Evolutionary conservation across 176 grass and related monocot genomes (phyloP).

Genomic region (Metroxylon sagu): DNA sequence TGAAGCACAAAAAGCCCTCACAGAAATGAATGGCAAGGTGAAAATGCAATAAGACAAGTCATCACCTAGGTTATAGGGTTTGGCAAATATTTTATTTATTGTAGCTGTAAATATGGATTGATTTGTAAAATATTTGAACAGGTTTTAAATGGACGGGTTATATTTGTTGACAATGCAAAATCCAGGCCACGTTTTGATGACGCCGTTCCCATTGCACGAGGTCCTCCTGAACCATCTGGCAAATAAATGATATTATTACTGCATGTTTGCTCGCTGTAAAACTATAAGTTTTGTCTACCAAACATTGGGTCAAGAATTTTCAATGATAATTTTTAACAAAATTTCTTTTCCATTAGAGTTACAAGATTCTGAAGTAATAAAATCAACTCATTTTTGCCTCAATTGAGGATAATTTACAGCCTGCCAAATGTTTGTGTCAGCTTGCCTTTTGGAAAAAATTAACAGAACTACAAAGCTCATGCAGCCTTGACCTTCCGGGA

Average conservation of each 20-base stretch:
- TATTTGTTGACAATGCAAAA: conserved; percentile 56
- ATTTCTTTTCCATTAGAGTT: too few relatives aligned
- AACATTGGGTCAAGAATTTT: too few relatives aligned
- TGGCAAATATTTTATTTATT: background rate
- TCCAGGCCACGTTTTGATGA: conserved; percentile 9
- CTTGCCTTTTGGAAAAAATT: too few relatives aligned
- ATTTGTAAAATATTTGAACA: conserved; percentile 10
- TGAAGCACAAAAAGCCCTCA: conserved; percentile 36
- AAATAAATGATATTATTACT: background rate
- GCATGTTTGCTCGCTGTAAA: too few relatives aligned
- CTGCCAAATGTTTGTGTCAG: too few relatives aligned
- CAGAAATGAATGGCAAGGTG: conserved; percentile 85
- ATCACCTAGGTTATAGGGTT: background rate
- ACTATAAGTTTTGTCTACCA: too few relatives aligned
- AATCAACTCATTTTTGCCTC: too few relatives aligned
- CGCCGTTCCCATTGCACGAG: conserved; percentile 24
- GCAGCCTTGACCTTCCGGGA: conserved; percentile 71
- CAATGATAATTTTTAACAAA: too few relatives aligned
- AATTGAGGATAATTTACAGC: too few relatives aligned
- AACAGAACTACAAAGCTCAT: conserved; percentile 4
- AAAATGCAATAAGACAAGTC: background rate
- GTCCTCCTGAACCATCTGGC: background rate
- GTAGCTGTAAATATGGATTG: background rate
- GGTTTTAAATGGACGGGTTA: conserved; percentile 43
- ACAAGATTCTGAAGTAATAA: too few relatives aligned